phyloP scores from a whole-genome alignment of 1,139 yeast species.

The Taphrina wiesneri region DNA sequence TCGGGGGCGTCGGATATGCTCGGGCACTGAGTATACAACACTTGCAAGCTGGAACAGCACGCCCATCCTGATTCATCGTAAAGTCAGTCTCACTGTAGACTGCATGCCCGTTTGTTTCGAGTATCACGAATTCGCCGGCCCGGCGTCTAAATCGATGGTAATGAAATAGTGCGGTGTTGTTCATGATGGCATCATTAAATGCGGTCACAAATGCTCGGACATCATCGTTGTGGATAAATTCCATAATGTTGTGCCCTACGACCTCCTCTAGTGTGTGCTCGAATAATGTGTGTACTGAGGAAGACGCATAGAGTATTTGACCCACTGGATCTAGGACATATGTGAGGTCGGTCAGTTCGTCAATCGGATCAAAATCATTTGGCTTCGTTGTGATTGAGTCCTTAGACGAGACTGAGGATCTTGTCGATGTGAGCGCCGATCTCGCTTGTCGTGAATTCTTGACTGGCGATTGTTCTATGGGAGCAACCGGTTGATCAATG shows the following conservation, averaged over 20 bases:
- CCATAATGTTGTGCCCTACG: slow-evolving; percentile 38
- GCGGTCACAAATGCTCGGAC: slow-evolving; percentile 40
- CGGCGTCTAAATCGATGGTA: slow-evolving; percentile 32
- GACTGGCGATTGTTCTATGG: not conserved
- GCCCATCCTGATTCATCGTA: slow-evolving; percentile 2
- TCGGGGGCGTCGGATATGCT: slow-evolving; percentile 31
- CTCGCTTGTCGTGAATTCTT: not conserved
- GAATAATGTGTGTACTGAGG: slow-evolving; percentile 38
- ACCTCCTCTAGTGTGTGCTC: slow-evolving; percentile 39
- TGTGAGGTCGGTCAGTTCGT: slow-evolving; percentile 34
- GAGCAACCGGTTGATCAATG: not conserved
- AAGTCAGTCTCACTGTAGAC: slow-evolving; percentile 27
- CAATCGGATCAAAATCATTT: slow-evolving; percentile 1
- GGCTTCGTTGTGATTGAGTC: not conserved
- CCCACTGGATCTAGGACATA: slow-evolving; percentile 40
- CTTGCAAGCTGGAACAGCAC: slow-evolving; percentile 33
- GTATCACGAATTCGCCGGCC: slow-evolving; percentile 29
- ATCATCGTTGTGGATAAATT: slow-evolving; percentile 42
- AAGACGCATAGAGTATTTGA: slow-evolving; percentile 39
- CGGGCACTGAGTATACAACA: slow-evolving; percentile 39
- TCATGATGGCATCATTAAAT: slow-evolving; percentile 25
- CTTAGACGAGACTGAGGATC: not conserved
- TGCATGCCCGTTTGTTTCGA: slow-evolving; percentile 39
- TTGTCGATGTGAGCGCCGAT: not conserved
- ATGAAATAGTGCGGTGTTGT: slow-evolving; percentile 2